Evolutionary conservation across 148 eudicot species (phyloP).

Genomic region (Agrostemma githago): DNA sequence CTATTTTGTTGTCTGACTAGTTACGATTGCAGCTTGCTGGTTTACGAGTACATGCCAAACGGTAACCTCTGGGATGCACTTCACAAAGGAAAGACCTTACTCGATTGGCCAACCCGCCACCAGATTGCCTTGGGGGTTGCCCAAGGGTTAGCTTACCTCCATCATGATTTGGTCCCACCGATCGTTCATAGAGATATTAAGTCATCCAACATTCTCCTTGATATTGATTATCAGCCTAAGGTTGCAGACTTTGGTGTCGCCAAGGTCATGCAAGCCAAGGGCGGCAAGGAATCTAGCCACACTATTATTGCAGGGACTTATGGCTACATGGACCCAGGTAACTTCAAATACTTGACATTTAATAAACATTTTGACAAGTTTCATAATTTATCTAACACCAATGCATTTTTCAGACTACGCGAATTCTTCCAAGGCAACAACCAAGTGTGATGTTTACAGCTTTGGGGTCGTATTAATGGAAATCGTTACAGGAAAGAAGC

Average conservation of each 20-base stretch:
- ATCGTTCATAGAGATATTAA: constrained; percentile 91
- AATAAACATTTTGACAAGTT: neutral
- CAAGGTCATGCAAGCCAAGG: constrained; percentile 72
- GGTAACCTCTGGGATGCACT: constrained; percentile 97
- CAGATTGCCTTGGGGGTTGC: constrained; percentile 83
- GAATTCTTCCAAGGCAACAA: constrained; percentile 74
- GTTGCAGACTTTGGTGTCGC: constrained; percentile 98
- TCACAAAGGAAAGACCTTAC: constrained; percentile 54
- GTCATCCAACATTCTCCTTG: constrained; percentile 88
- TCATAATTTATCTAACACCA: neutral
- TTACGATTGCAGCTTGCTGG: constrained; percentile 61
- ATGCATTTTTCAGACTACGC: constrained; percentile 57
- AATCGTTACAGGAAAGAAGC: constrained; percentile 84
- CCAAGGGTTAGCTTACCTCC: constrained; percentile 86
- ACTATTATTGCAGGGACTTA: constrained; percentile 83
- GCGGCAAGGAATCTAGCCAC: constrained; percentile 57
- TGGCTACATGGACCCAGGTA: constrained; percentile 98
- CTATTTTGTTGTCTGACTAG: constrained; percentile 72
- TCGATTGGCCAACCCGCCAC: constrained; percentile 87
- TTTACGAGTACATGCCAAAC: constrained; percentile 92
- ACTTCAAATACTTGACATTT: constrained; percentile 10
- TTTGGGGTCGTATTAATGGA: constrained; percentile 95
- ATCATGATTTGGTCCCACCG: constrained; percentile 76
- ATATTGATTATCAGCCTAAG: constrained; percentile 67
- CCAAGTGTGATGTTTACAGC: constrained; percentile 93